Base-by-base conservation (phyloP, 148 eudicot species). In the Persicaria maculosa region DNA sequence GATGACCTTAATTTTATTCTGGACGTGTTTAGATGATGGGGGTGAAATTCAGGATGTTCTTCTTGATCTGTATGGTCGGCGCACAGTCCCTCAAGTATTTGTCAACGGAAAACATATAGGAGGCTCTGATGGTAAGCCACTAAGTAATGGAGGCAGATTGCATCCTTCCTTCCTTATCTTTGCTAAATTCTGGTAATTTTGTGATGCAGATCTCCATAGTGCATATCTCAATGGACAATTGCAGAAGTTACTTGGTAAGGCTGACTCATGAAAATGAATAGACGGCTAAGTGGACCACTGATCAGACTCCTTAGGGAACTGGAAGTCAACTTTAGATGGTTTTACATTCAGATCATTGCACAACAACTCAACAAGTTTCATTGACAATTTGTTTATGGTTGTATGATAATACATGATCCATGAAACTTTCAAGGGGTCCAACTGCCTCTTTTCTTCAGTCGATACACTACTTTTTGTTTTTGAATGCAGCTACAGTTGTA, bases 71-170 rank as follows among this genome's bases (percentile, higher is more conserved):
- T 92, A 90, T 44, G 99, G 99, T 46, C 90, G 89, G 25, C 89
- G 90, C 54, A 95, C 99, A 59, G 99, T 95, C 78, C 99, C 99
- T 22, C 99, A 95, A 84, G 88, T 95, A 53, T 95, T 95, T 84
- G 92, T 95, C 50, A 95, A 95, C 72, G 99, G 99, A 68, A 90
- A 95, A 80, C 99, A 95, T 85, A 84, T 95, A 65, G 99, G 97
- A 80, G 99, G 99, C 68, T 89, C 88, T 74, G 99, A 92, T 83
- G 99, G 99, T 92, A 75, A 50, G 89, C 70, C 68, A 67, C 54
- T 50, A 22, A 14, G 53, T 15, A 65, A 16, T 55, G 19, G 9
- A n/a, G 7, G 7, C 8, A 68, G n/a, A 64, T 36, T 47, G 67
- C 58, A 61, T 54, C 14, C 79, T 58, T 31, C n/a, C 14, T 40